Conservation (phyloP, 225 moss, liverwort and hornwort genomes). For the Straminergon stramineum region DNA sequence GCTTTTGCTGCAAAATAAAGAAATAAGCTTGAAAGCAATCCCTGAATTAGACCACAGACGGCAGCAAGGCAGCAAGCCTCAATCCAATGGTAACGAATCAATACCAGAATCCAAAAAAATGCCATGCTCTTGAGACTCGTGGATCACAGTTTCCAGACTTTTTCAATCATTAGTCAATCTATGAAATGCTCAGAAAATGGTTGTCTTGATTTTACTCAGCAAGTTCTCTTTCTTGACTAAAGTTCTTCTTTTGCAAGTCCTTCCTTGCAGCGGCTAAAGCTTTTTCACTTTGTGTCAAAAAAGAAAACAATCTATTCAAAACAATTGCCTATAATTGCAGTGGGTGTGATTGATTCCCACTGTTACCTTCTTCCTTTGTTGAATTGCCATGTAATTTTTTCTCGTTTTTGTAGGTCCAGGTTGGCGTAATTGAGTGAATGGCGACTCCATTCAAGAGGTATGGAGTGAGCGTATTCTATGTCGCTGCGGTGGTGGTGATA, state of each 20-base stretch:
- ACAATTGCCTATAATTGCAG: too few relatives aligned
- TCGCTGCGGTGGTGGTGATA: not conserved
- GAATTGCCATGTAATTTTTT: not conserved
- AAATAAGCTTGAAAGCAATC: not conserved
- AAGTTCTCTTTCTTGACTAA: not conserved
- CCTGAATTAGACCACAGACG: too few relatives aligned
- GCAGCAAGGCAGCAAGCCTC: not conserved
- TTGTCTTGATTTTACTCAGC: not conserved
- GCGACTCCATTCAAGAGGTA: not conserved
- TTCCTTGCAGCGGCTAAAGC: not conserved
- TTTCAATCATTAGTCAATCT: not conserved
- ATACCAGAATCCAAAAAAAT: not conserved
- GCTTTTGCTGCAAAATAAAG: not conserved
- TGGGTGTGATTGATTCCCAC: not conserved
- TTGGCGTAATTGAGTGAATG: not conserved
- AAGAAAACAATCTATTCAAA: not conserved
- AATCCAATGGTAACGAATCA: not conserved
- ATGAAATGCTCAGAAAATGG: not conserved
- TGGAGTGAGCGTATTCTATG: not conserved
- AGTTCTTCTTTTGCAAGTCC: not conserved
- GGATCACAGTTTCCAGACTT: too few relatives aligned
- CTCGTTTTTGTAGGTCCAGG: not conserved
- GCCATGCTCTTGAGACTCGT: not conserved
- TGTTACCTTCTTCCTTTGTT: not conserved
- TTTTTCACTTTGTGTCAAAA: not conserved